Percentiles rank a stretch among this genome's conserved stretches.
Conservation (phyloP, 176 grass and related monocot genomes). For the Musa beccarii region DNA sequence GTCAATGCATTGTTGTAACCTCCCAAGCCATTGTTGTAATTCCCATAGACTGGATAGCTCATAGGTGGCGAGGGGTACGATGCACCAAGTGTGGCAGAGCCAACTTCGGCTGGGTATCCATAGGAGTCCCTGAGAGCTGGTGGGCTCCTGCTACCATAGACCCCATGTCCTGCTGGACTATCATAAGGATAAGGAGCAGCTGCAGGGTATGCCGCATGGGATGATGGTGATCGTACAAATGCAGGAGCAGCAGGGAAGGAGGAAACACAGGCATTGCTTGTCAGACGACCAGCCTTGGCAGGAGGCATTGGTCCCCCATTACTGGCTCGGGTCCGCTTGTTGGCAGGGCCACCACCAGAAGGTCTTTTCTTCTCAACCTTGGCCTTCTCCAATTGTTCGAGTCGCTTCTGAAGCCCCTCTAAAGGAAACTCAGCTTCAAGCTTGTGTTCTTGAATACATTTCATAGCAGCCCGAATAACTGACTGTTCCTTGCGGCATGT, state of each 20-base stretch:
- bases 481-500: conserved; percentile 67
- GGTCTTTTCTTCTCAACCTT: conserved; percentile 83
- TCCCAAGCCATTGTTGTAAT: conserved; percentile 46
- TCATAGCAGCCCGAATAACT: conserved; percentile 64
- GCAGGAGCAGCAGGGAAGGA: conserved; percentile 44
- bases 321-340: conserved; percentile 63
- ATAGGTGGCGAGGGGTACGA: conserved; percentile 60
- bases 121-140: conserved; percentile 60
- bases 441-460: conserved; percentile 86
- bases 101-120: conserved; percentile 54
- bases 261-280: conserved; percentile 53
- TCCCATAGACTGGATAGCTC: conserved; percentile 57
- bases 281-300: conserved; percentile 78
- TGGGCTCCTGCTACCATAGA: conserved; percentile 65
- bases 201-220: conserved; percentile 35
- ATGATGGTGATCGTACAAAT: conserved; percentile 45
- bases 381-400: conserved; percentile 77
- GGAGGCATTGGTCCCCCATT: conserved; percentile 77
- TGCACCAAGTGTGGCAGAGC: conserved; percentile 37
- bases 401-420: conserved; percentile 60
- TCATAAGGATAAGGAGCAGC: conserved; percentile 50
- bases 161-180: conserved; percentile 27
- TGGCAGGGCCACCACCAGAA: conserved; percentile 9
- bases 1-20: conserved; percentile 48
- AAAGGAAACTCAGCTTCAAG: conserved; percentile 69